phyloP scores from a whole-genome alignment of 75 land plant species.

The Pseudotsuga menziesii region DNA sequence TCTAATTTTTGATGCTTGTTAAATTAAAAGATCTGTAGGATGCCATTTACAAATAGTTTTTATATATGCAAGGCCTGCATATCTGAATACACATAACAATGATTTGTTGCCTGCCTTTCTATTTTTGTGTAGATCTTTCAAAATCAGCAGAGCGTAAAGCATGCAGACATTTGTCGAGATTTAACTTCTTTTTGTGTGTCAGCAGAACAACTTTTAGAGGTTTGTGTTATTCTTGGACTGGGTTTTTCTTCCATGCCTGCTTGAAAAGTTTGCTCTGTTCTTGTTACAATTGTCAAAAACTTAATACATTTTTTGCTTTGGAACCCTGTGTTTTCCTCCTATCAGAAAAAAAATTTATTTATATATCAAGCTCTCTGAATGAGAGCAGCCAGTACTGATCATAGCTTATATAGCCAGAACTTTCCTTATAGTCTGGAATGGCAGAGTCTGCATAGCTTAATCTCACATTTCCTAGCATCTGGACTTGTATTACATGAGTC shows the following conservation, averaged over 20 bases:
- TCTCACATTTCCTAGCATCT: too few species aligned
- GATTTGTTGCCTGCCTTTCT: background rate
- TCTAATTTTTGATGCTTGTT: background rate
- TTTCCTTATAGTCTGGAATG: too few species aligned
- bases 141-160: slow-evolving; percentile 84
- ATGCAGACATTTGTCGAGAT: slow-evolving; percentile 44
- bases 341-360: too few species aligned
- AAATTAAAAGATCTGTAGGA: background rate
- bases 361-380: too few species aligned
- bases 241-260: background rate
- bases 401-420: too few species aligned
- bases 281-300: background rate
- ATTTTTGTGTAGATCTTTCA: slow-evolving; percentile 59
- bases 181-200: slow-evolving; percentile 48
- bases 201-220: slow-evolving; percentile 86
- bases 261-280: background rate
- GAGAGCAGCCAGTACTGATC: too few species aligned
- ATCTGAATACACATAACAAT: background rate
- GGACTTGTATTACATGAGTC: too few species aligned
- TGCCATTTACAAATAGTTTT: background rate
- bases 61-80: background rate
- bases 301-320: too few species aligned
- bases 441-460: too few species aligned
- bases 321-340: too few species aligned
- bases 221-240: slow-evolving; percentile 12